phyloP scores from a whole-genome alignment of 768 basidiomycete species.

The Termitomyces titanicus region DNA sequence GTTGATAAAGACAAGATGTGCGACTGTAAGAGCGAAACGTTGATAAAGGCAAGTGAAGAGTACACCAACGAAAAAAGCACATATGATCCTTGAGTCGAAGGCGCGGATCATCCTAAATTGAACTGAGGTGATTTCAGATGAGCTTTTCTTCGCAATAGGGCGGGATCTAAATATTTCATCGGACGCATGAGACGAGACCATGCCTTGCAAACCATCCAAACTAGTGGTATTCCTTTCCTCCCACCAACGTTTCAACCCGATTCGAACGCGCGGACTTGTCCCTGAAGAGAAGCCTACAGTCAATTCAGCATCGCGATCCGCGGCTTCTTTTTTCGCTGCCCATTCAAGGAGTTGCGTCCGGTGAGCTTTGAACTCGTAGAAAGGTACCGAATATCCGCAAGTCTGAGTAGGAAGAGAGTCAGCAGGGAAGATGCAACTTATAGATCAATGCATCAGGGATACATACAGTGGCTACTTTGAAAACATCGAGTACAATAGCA shows the following conservation, averaged over 20 bases:
- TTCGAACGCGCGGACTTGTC: constrained; percentile 16
- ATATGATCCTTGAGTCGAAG: constrained; percentile 10
- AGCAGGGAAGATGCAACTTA: neutral
- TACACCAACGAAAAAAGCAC: constrained; percentile 15
- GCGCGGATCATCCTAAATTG: constrained; percentile 6
- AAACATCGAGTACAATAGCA: constrained; percentile 55
- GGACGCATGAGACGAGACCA: constrained; percentile 30
- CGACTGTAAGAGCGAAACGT: constrained; percentile 5
- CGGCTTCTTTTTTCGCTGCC: constrained; percentile 47
- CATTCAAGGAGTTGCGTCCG: constrained; percentile 52
- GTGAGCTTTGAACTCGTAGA: constrained; percentile 54
- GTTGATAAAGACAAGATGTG: constrained; percentile 9
- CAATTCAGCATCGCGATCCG: constrained; percentile 18
- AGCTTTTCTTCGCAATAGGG: constrained; percentile 9
- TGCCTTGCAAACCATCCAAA: constrained; percentile 55
- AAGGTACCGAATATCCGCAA: constrained; percentile 65
- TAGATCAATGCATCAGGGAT: too few species aligned
- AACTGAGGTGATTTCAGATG: neutral
- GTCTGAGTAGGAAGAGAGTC: constrained; percentile 36
- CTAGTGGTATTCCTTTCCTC: constrained; percentile 45
- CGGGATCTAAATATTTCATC: constrained; percentile 16
- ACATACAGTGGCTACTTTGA: constrained; percentile 51
- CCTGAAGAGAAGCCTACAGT: constrained; percentile 20
- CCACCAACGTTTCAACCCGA: constrained; percentile 61
- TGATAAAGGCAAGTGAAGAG: constrained; percentile 11